Conservation (phyloP, 2,329 filamentous ascomycete genomes). For the Calonectria montana region DNA sequence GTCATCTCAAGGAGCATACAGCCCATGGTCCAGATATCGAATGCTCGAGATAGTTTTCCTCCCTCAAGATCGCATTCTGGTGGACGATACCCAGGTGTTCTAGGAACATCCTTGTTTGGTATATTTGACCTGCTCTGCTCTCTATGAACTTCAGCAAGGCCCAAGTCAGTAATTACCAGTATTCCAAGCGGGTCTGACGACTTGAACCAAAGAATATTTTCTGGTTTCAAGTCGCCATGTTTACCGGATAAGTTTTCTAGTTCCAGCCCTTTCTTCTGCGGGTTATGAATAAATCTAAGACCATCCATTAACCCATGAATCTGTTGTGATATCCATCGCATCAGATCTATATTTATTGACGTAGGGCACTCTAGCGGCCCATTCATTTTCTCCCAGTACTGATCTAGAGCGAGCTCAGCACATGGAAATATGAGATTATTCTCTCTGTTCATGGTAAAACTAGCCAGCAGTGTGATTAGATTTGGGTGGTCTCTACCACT, state of each 20-base stretch:
- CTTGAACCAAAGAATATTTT: conserved; percentile 27
- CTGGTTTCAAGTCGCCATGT: conserved; percentile 29
- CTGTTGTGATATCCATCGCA: not conserved
- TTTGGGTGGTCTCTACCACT: not conserved
- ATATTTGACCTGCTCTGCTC: conserved; percentile 9
- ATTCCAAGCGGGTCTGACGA: not conserved
- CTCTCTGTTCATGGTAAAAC: not conserved
- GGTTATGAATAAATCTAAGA: not conserved
- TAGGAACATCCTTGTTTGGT: conserved; percentile 7
- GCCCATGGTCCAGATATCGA: conserved; percentile 32
- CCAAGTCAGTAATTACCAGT: conserved; percentile 24
- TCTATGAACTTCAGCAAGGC: conserved; percentile 13
- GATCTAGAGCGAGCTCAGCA: not conserved
- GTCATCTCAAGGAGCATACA: conserved; percentile 31
- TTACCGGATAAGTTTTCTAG: conserved; percentile 14
- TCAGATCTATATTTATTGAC: not conserved
- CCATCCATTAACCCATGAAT: not conserved
- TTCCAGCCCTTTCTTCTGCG: not conserved
- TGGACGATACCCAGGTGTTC: conserved; percentile 18
- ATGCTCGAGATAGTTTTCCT: conserved; percentile 11
- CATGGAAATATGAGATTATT: not conserved
- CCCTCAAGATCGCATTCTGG: conserved; percentile 24
- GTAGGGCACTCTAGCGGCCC: not conserved
- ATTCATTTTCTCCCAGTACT: not conserved
- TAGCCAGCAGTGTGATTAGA: not conserved